Conservation (phyloP, 495 filamentous ascomycete species). For the Trichoderma erinaceum region DNA sequence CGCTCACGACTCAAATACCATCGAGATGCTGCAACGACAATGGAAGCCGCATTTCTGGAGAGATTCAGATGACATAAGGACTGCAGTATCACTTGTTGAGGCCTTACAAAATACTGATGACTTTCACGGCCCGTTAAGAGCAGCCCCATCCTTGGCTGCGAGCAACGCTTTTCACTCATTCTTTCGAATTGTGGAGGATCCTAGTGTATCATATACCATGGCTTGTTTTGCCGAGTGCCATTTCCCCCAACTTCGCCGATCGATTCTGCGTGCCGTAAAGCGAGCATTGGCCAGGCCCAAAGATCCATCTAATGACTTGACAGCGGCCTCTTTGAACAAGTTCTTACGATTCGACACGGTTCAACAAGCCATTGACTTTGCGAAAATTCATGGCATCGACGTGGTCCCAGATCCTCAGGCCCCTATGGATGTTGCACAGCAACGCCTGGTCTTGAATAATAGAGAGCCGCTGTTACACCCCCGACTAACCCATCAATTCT, state of each 20-base stretch:
- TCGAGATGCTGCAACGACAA: slow-evolving; percentile 60
- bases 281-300: slow-evolving; percentile 53
- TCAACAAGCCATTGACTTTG: slow-evolving; percentile 63
- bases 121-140: slow-evolving; percentile 56
- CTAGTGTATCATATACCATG: slow-evolving; percentile 77
- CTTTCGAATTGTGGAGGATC: slow-evolving; percentile 66
- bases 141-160: slow-evolving; percentile 25
- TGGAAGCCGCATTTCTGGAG: slow-evolving; percentile 74
- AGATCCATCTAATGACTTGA: slow-evolving; percentile 71
- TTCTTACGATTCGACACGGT: slow-evolving; percentile 68
- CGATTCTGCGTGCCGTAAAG: slow-evolving; percentile 64
- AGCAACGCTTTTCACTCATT: slow-evolving; percentile 55
- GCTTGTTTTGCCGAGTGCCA: slow-evolving; percentile 89
- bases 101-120: slow-evolving; percentile 54
- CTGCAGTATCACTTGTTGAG: slow-evolving; percentile 39
- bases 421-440: neutral
- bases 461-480: slow-evolving; percentile 23
- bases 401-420: slow-evolving; percentile 34
- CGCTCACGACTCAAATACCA: slow-evolving; percentile 66
- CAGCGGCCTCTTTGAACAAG: slow-evolving; percentile 55
- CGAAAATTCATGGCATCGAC: slow-evolving; percentile 58
- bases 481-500: slow-evolving; percentile 32
- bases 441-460: slow-evolving; percentile 8
- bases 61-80: slow-evolving; percentile 48
- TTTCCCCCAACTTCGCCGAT: slow-evolving; percentile 74